Percentiles rank a stretch among this genome's conserved stretches.
phyloP scores from a whole-genome alignment of 768 basidiomycete species.

The Termitomyces bulborhizus region DNA sequence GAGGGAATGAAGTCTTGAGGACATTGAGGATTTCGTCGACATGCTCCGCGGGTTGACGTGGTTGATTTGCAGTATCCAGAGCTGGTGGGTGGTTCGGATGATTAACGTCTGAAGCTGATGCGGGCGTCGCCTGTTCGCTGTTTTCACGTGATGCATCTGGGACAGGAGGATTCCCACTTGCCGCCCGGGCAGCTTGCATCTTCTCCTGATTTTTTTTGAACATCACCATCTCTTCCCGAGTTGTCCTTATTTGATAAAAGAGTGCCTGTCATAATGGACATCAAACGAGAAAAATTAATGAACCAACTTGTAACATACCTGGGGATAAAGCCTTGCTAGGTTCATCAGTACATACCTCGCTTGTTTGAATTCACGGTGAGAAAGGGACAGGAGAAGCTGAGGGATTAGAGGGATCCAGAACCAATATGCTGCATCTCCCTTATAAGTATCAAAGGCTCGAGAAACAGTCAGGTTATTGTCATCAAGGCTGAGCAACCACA shows the following conservation, averaged over 20 bases:
- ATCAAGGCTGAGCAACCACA: constrained; percentile 96
- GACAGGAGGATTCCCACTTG: constrained; percentile 20
- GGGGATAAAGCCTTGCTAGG: constrained; percentile 87
- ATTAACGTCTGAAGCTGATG: constrained; percentile 10
- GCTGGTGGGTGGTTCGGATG: constrained; percentile 9
- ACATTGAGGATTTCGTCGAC: constrained; percentile 92
- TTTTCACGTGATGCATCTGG: constrained; percentile 19
- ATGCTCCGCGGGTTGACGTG: constrained; percentile 78
- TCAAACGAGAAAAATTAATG: background rate
- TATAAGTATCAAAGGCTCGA: constrained; percentile 87
- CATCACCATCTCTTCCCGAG: constrained; percentile 37
- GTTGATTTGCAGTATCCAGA: constrained; percentile 22
- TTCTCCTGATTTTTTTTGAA: constrained; percentile 35
- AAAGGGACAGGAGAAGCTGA: constrained; percentile 84
- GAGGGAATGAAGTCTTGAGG: constrained; percentile 92
- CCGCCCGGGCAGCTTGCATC: constrained; percentile 31
- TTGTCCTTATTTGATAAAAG: constrained; percentile 90
- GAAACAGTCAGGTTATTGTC: constrained; percentile 67
- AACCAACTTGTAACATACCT: constrained; percentile 44
- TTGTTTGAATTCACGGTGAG: constrained; percentile 89
- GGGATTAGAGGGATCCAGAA: constrained; percentile 99
- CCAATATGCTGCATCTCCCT: constrained; percentile 96
- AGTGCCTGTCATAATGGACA: constrained; percentile 53
- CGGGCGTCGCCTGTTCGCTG: constrained; percentile 21
- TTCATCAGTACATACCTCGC: constrained; percentile 85